Percentiles rank a stretch among this genome's conserved stretches.
Conservation (phyloP, 352 stramenopile genomes). For the Phytopythium aichiense region DNA sequence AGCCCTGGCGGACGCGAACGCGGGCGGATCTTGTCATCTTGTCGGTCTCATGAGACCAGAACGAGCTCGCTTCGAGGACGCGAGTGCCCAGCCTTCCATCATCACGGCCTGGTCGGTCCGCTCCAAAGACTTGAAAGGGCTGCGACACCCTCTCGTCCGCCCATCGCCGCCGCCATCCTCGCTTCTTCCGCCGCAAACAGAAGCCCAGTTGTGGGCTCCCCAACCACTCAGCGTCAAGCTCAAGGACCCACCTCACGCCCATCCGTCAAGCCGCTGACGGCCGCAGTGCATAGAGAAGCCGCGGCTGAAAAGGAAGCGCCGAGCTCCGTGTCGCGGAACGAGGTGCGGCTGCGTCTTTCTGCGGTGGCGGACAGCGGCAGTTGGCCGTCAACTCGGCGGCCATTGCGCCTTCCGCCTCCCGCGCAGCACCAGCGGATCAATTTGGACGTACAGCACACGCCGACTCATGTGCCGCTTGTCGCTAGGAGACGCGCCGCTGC, state of each 20-base stretch:
- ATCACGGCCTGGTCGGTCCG: too few species aligned
- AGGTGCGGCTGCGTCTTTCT: not conserved
- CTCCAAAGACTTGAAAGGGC: not conserved
- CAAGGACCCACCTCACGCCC: not conserved
- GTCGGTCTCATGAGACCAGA: too few species aligned
- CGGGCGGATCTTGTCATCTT: too few species aligned
- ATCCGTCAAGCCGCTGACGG: not conserved
- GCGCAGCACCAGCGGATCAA: not conserved
- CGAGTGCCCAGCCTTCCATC: too few species aligned
- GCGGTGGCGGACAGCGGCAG: not conserved
- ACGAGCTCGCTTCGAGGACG: too few species aligned
- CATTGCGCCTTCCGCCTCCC: not conserved
- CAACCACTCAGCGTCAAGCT: not conserved
- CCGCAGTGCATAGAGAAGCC: conserved; percentile 4
- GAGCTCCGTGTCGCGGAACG: not conserved
- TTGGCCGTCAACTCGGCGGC: not conserved
- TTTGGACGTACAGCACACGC: not conserved
- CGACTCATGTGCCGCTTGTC: conserved; percentile 4
- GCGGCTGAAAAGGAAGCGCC: not conserved
- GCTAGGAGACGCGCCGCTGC: conserved; percentile 5
- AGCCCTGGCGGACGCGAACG: not conserved
- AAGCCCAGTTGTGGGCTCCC: too few species aligned
- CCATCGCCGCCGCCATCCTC: not conserved
- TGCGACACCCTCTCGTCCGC: not conserved
- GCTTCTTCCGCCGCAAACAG: not conserved